Percentiles rank a stretch among this genome's conserved stretches.
These are phyloP conservation scores for Geosmithia morbida DNA, from an alignment of 2,329 filamentous ascomycete species.

Conservation along the genomic window DNA sequence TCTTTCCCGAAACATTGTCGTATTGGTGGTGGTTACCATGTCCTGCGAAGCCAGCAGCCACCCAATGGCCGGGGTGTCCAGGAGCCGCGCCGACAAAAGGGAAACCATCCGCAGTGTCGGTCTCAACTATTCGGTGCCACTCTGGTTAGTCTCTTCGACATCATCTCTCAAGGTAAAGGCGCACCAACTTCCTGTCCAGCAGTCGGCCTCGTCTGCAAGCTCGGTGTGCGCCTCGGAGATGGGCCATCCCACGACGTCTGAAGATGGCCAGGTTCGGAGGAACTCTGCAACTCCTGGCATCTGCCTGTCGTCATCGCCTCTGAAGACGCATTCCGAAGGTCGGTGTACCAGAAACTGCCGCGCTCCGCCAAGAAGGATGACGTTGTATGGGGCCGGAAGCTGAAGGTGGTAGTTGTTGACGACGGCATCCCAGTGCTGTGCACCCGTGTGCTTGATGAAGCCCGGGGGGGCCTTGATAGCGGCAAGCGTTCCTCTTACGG, in stretches of 20 bases:
- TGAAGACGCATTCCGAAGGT: not conserved
- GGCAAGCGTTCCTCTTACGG: conserved; percentile 13
- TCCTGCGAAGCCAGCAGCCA: not conserved
- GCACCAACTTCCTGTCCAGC: not conserved
- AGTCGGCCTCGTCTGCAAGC: not conserved
- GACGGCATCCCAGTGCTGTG: not conserved
- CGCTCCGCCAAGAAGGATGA: not conserved
- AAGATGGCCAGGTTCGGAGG: not conserved
- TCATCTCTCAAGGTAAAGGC: not conserved
- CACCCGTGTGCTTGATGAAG: not conserved
- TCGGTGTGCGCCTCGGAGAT: not conserved
- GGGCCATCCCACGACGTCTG: not conserved
- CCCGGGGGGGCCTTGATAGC: not conserved
- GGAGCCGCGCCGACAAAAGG: not conserved
- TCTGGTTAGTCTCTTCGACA: not conserved
- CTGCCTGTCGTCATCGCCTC: not conserved
- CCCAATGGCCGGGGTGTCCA: not conserved
- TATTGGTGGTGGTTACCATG: not conserved
- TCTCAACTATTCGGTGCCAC: not conserved
- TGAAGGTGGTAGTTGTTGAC: not conserved
- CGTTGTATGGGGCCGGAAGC: not conserved
- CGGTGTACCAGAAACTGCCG: not conserved
- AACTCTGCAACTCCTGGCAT: not conserved
- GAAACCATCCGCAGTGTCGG: not conserved
- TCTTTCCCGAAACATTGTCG: not conserved